Evolutionary conservation across 768 basidiomycete species (phyloP).

Genomic region (Rhodotorula babjevae): DNA sequence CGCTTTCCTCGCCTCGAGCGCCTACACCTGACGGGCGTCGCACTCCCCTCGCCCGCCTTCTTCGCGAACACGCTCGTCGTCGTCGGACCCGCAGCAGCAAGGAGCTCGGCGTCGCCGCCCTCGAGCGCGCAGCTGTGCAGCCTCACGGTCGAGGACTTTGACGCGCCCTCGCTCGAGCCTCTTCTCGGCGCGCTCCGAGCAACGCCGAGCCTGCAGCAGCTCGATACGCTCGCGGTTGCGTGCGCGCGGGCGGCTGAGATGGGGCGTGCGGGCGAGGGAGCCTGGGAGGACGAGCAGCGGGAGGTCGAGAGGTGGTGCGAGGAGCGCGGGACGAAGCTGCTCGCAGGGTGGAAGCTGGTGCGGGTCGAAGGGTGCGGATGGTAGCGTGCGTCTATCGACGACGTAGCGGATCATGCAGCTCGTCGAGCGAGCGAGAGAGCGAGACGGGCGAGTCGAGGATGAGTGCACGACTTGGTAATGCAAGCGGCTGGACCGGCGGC

Average conservation of each 20-base stretch:
- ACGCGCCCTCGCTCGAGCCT: not conserved
- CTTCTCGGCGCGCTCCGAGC: constrained; percentile 5
- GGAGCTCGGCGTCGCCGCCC: not conserved
- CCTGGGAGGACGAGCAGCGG: not conserved
- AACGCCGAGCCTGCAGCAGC: not conserved
- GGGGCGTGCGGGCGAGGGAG: not conserved
- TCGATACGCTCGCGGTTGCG: constrained; percentile 12
- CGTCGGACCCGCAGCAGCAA: too few relatives aligned
- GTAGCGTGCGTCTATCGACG: not conserved
- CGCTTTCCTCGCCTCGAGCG: not conserved
- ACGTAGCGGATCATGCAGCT: not conserved
- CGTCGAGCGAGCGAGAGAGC: too few relatives aligned
- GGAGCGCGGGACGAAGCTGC: constrained; percentile 3
- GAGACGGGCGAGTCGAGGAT: not conserved
- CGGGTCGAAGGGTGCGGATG: constrained; percentile 12
- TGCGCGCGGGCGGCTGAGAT: constrained; percentile 1
- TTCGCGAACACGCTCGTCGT: constrained; percentile 12
- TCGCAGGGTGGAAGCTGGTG: constrained; percentile 21
- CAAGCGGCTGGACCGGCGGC: not conserved
- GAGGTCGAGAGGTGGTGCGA: constrained; percentile 21
- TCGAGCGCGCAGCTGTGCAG: not conserved
- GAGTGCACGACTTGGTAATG: not conserved
- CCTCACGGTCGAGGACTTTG: constrained; percentile 33
- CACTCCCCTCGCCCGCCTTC: not conserved
- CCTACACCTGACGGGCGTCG: constrained; percentile 32